Evolutionary conservation across 371 early-diverging fungal genomes (phyloP), one percentile per base, ranked within the genome.

Genomic region (Funneliformis caledonium): DNA sequence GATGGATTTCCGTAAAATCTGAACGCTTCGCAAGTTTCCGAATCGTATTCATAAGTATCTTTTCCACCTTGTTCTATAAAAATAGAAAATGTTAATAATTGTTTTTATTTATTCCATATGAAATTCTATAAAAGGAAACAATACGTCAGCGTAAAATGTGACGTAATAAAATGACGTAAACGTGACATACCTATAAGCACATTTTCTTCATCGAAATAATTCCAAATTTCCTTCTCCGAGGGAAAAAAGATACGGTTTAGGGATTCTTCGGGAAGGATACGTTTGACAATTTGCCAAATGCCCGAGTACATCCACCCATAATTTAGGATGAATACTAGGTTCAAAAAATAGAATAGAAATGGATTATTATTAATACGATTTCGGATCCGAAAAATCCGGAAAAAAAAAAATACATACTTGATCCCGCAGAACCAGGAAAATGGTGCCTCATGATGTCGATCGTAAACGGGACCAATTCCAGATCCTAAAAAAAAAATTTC

Each of bases 221-320:
- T 42, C 10, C 31, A 60, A 6, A 79, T 16, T 67, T 79, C 80
- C 60, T 79, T 9, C 60, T 60, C 26, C 14, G 70, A 65, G 11
- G 83, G 85, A 77, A 85, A 85, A 33, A 84, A 83, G 22, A 86
- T 85, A 22, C 86, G 85, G 62, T 82, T 81, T 59, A 84, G 82
- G 68, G 86, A 83, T 50, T 84, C 82, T 56, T 84, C 83, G 14
- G 86, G 86, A n/a, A 86, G 83, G 47, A 85, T 83, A 45, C 83
- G 82, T 72, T 86, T 86, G 37, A 84, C 69, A 82, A 86, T 81
- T 64, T 83, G 85, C 86, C 86, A 86, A 60, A 86, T 82, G 48
- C 85, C 85, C 11, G 83, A 84, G 78, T 84, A 86, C 80, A 84
- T 83, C 85, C 85, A 84, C 73, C 85, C 83, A 72, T 86, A 86